phyloP scores from a whole-genome alignment of 2,329 filamentous ascomycete genomes.

The Cladorrhinum sp. region DNA sequence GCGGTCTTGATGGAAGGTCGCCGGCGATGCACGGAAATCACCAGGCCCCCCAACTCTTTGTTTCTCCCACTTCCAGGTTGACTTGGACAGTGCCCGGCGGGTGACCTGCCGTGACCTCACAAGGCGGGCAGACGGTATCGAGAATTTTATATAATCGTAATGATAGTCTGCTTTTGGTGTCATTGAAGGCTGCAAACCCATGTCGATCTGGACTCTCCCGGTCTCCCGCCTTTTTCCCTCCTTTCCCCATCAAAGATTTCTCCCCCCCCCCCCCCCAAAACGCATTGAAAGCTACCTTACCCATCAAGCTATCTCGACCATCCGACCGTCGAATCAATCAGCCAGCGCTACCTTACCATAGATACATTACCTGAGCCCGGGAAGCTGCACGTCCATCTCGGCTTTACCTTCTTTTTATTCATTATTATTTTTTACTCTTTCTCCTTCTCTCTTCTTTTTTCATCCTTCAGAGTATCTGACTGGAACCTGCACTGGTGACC shows the following conservation, averaged over 20 bases:
- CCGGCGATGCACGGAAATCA: neutral
- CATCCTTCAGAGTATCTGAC: no score
- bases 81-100: neutral
- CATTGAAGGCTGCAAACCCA: neutral
- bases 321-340: neutral
- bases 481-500: no score
- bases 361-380: neutral
- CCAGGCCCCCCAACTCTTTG: neutral
- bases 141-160: neutral
- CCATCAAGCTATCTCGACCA: neutral
- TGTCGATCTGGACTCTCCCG: neutral
- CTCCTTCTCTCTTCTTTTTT: neutral
- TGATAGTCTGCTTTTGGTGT: neutral
- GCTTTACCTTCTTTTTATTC: neutral
- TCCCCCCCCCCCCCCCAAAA: neutral
- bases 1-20: neutral
- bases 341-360: neutral
- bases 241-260: neutral
- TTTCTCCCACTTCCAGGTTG: neutral
- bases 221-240: neutral
- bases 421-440: neutral
- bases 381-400: neutral
- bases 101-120: neutral
- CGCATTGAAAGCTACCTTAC: neutral
- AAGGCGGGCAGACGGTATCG: neutral